Conservation (phyloP, 495 filamentous ascomycete genomes). For the Pyrenopolyporus hunteri region DNA sequence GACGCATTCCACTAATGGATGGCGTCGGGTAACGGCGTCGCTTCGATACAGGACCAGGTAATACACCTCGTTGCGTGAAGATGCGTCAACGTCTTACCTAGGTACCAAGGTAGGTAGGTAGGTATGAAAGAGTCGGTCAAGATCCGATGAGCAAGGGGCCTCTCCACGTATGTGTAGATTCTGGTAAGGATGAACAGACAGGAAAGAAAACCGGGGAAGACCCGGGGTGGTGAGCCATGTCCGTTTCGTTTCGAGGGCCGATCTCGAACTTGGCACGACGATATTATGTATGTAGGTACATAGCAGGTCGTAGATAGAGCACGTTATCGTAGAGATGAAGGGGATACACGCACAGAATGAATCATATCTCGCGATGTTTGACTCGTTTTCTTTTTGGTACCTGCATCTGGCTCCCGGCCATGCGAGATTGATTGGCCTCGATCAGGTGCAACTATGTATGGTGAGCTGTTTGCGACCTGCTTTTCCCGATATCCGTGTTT, state of each 20-base stretch:
- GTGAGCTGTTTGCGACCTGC: slow-evolving; percentile 16
- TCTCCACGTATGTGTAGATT: slow-evolving; percentile 6
- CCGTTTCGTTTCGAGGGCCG: slow-evolving; percentile 35
- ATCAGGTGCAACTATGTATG: slow-evolving; percentile 32
- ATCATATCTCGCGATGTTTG: slow-evolving; percentile 9
- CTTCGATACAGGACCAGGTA: slow-evolving; percentile 6
- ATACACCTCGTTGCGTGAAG: slow-evolving; percentile 22
- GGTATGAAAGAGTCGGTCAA: slow-evolving; percentile 32
- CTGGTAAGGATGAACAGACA: neutral
- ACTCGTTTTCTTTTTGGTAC: neutral
- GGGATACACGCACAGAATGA: slow-evolving; percentile 23
- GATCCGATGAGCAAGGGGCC: slow-evolving; percentile 6
- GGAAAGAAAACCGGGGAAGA: slow-evolving; percentile 34
- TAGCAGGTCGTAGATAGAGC: slow-evolving; percentile 4
- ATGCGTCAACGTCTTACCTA: slow-evolving; percentile 37
- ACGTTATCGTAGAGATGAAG: slow-evolving; percentile 8
- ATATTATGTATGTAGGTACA: slow-evolving; percentile 4
- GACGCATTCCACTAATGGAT: slow-evolving; percentile 16
- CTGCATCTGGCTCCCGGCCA: slow-evolving; percentile 12
- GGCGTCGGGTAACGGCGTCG: neutral
- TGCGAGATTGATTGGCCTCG: slow-evolving; percentile 38
- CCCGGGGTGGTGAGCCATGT: slow-evolving; percentile 28
- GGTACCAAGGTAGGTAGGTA: neutral
- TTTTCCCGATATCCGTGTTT: slow-evolving; percentile 31
- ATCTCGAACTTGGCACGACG: slow-evolving; percentile 21